Conservation (phyloP, 2,329 filamentous ascomycete genomes). For the Hypomyces perniciosus region DNA sequence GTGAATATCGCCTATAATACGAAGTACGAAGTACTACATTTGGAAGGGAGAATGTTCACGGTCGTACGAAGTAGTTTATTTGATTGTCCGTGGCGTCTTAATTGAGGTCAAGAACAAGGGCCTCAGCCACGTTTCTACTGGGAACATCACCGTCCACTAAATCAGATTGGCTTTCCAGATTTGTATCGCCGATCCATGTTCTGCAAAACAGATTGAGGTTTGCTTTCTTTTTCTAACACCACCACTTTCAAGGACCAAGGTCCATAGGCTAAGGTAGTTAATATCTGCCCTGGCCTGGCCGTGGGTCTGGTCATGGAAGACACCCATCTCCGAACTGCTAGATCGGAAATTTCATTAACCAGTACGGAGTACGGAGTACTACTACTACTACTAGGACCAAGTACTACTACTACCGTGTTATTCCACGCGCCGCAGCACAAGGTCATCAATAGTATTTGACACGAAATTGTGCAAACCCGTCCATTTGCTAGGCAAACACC, state of each 20-base stretch:
- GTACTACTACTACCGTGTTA: no score
- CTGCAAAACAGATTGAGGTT: not conserved
- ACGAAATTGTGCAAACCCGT: no score
- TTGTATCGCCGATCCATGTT: not conserved
- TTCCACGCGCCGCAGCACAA: no score
- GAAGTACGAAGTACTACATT: not conserved
- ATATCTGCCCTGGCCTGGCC: not conserved
- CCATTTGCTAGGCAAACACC: no score
- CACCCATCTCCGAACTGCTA: no score
- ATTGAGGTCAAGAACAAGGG: not conserved
- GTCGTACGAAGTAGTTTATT: no score
- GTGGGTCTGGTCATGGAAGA: no score
- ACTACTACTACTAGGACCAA: no score
- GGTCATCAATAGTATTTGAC: no score
- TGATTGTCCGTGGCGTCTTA: not conserved
- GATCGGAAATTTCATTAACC: no score
- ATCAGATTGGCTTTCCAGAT: not conserved
- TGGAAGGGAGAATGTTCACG: no score
- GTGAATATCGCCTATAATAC: not conserved
- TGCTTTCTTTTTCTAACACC: not conserved
- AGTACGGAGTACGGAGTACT: no score
- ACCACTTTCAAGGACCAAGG: not conserved
- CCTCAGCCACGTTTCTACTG: constrained; percentile 2
- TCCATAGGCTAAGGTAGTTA: not conserved
- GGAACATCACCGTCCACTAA: not conserved